Conservation (phyloP, 176 grass and related monocot species). For the Bolboschoenus planiculmis region DNA sequence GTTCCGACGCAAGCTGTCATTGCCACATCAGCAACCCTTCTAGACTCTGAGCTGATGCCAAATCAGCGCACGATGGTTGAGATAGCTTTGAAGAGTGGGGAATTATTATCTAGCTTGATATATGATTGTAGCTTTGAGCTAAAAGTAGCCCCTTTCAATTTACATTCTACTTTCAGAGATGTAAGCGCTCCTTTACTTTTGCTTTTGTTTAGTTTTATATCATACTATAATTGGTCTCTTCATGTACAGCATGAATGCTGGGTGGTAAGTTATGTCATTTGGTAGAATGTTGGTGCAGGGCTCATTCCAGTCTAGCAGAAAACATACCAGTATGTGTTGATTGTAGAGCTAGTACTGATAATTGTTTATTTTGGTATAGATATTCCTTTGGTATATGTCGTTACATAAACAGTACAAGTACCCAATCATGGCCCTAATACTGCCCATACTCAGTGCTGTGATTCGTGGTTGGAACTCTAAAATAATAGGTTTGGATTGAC, state of each 20-base stretch:
- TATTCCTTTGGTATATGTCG: background rate
- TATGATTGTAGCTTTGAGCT: slow-evolving; percentile 74
- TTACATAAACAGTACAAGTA: background rate
- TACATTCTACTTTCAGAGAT: slow-evolving; percentile 39
- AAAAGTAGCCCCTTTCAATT: slow-evolving; percentile 29
- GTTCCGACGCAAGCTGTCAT: slow-evolving; percentile 86
- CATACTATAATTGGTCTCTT: background rate
- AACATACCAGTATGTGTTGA: background rate
- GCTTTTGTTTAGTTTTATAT: background rate
- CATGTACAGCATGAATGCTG: background rate
- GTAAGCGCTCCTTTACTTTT: slow-evolving; percentile 12
- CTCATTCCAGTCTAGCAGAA: background rate
- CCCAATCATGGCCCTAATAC: background rate
- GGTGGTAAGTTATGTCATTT: background rate
- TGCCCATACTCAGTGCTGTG: background rate
- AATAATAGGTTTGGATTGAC: background rate
- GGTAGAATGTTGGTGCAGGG: background rate
- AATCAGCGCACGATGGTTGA: slow-evolving; percentile 91
- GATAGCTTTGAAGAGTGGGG: slow-evolving; percentile 71
- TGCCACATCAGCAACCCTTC: slow-evolving; percentile 69
- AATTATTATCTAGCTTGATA: slow-evolving; percentile 75
- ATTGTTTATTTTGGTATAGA: background rate
- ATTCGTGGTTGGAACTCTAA: background rate
- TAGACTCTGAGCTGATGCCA: slow-evolving; percentile 79
- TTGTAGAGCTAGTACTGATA: background rate